Conservation (phyloP, 2,329 filamentous ascomycete species). For the Microdochium nivale region DNA sequence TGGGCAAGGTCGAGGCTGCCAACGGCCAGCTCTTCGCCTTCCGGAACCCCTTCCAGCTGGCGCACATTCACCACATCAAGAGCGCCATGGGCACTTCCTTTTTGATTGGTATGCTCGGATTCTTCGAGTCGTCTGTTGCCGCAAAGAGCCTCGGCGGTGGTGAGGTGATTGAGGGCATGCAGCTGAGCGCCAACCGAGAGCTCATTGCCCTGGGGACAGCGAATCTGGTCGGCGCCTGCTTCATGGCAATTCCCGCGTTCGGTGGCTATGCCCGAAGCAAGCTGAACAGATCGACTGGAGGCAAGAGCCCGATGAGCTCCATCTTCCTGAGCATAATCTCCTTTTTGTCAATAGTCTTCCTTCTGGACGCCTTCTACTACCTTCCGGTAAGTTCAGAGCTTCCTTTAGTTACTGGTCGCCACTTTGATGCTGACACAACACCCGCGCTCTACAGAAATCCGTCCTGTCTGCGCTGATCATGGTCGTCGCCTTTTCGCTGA, state of each 20-base stretch:
- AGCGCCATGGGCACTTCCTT: conserved; percentile 87
- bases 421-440: no score
- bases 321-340: conserved; percentile 79
- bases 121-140: conserved; percentile 95
- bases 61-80: conserved; percentile 72
- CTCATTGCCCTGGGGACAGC: conserved; percentile 85
- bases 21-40: conserved; percentile 69
- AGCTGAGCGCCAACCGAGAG: conserved; percentile 84
- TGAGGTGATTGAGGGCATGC: conserved; percentile 67
- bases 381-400: conserved; percentile 61
- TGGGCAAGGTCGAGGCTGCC: conserved; percentile 71
- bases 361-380: conserved; percentile 90
- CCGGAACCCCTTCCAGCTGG: conserved; percentile 72
- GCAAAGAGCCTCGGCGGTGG: conserved; percentile 76
- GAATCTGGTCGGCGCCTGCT: conserved; percentile 85
- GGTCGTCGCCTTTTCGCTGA: conserved; percentile 86
- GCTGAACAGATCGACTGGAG: conserved; percentile 86
- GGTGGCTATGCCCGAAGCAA: conserved; percentile 95
- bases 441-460: no score
- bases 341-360: conserved; percentile 68
- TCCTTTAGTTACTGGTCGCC: conserved; percentile 2
- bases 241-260: conserved; percentile 89
- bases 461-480: conserved; percentile 91
- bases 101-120: conserved; percentile 89
- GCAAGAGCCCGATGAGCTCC: conserved; percentile 87